Evolutionary conservation across 257 asterid species (phyloP), one percentile per base, ranked within the genome.

Genomic region (Lycium ferocissimum): DNA sequence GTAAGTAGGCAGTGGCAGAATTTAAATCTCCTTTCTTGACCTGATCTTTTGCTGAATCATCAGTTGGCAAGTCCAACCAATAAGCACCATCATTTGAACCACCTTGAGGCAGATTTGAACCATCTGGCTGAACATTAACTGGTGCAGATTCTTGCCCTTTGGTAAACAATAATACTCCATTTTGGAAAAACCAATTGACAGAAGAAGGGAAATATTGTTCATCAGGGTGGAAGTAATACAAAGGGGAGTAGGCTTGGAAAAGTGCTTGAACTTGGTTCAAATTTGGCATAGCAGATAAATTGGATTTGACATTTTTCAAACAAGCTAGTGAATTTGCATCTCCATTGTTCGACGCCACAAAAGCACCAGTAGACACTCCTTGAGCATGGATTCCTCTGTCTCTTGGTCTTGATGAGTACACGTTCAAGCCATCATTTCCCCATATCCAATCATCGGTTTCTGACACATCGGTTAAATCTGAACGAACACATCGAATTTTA

Each of bases 21-120:
- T 86, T 86, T 66, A 94, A 9, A 84, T 92, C 87, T 38, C 99
- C 99, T 59, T 73, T 88, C 81, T 91, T 93, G 33, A 93, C 93
- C 49, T 69, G 87, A 12, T 87, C 94, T 59, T 81, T 93, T 0
- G 87, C 89, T 11, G 90, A 86, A 83, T 88, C 22, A 0, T 90
- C 93, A 2, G 1, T 37, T 2, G 99, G 99, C 33, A 95, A 88
- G 81, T 94, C 99, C 5, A 95, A 71, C 99, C 99, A 94, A 58
- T 89, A 92, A 0, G 89, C 86, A 17, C 89, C 98, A 40, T 95
- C 99, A 22, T 92, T 92, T 12, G 87, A 85, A 2, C 98, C 99
- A 12, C 91, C 97, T 47, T 61, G 94, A 9, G 99, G 99, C 10
- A 95, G 95, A 79, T 93, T 95, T 10, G 95, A 89, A 51, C 98